Base-by-base conservation (phyloP, 1,139 yeast genomes). In the Geotrichum klebahnii region DNA sequence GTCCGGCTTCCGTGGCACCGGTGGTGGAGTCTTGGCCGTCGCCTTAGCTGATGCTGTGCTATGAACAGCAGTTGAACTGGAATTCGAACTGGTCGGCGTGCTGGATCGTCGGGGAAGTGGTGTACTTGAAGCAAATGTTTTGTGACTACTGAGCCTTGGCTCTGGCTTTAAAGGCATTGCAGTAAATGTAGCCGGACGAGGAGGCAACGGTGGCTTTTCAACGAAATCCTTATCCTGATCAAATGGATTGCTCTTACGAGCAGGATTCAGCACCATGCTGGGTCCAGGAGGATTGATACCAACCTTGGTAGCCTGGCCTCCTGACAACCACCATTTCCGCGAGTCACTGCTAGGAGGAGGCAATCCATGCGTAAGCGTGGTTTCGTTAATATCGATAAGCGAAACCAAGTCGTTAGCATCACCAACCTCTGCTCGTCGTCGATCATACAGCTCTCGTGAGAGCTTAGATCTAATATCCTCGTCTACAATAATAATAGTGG, bases 261-360 rank as follows among this genome's bases (percentile, higher is more conserved):
- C 66, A 0, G 96, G 95, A 61, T 92, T 92, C 40, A 89, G 71
- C 1, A 78, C 70, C 61, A 63, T 61, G 36, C 69, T 69, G 6
- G 67, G 67, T 20, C 66, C 71, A 22, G 74, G 71, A 2, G 70
- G 68, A n/a, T 60, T 62, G 2, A 72, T 56, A 3, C 65, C 62
- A 4, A 90, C 83, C 61, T 82, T 87, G 1, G 90, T 92, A 5
- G 84, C 76, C 56, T 78, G 78, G 0, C 94, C 92, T 8, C 82
- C 82, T 14, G 81, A 82, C 35, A 88, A 74, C 98, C 98, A 92
- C 98, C 98, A 92, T 66, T 88, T 87, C 31, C 76, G 71, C 12
- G 72, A 66, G 50, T 87, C 96, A 0, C 94, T 79, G 55, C 95
- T 84, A 17, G 98, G 98, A 0, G 96, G 87, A 1, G 97, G 97